Percentiles rank a stretch among this genome's conserved stretches.
These are phyloP conservation scores for Sugiyamaella grinbergsii DNA, from an alignment of 1,139 yeast species.

Conservation along the genomic window DNA sequence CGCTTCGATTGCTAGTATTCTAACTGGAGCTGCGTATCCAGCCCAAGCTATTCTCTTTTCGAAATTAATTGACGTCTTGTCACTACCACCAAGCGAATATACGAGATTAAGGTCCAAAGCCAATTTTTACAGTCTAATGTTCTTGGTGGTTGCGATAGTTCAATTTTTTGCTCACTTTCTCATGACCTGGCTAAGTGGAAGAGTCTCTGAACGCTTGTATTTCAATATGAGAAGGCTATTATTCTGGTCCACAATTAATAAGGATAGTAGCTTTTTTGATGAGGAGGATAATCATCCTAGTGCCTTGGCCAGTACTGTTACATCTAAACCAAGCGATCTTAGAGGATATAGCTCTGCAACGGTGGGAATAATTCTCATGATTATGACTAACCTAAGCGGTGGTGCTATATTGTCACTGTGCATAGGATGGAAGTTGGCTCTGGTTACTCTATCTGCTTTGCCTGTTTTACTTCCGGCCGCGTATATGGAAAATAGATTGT, in stretches of 20 bases:
- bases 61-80: slow-evolving; percentile 43
- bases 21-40: slow-evolving; percentile 47
- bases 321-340: slow-evolving; percentile 83
- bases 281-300: slow-evolving; percentile 62
- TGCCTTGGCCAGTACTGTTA: slow-evolving; percentile 75
- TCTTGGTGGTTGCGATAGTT: slow-evolving; percentile 47
- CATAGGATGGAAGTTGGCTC: too few relatives aligned
- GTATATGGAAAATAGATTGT: too few relatives aligned
- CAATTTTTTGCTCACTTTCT: slow-evolving; percentile 38
- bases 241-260: too few relatives aligned
- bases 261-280: slow-evolving; percentile 85
- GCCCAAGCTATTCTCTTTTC: slow-evolving; percentile 46
- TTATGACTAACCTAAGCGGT: too few relatives aligned
- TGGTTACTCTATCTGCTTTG: too few relatives aligned
- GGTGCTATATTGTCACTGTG: too few relatives aligned
- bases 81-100: slow-evolving; percentile 41
- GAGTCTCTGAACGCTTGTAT: too few relatives aligned
- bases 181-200: too few relatives aligned
- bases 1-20: slow-evolving; percentile 40
- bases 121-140: slow-evolving; percentile 44
- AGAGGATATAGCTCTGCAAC: slow-evolving; percentile 86
- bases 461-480: too few relatives aligned
- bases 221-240: too few relatives aligned
- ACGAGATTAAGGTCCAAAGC: slow-evolving; percentile 42
- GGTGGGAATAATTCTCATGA: slow-evolving; percentile 73